A percentile compares a stretch with the other conserved stretches of the same genome.
Evolutionary conservation across 23 red algal species (phyloP).

Genomic region (Chondrus crispus): DNA sequence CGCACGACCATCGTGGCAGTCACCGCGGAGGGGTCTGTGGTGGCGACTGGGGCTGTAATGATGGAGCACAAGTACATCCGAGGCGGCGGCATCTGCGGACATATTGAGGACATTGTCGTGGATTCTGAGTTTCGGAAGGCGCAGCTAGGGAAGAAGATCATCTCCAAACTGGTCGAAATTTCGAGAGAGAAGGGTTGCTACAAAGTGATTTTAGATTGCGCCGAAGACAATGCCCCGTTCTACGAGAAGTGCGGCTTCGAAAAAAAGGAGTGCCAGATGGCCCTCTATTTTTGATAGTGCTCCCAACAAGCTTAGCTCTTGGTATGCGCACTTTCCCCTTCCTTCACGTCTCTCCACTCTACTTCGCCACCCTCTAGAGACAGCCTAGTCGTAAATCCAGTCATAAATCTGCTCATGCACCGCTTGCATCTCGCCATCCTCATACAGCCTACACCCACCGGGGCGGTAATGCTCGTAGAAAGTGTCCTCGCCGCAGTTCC

Average conservation of each 20-base stretch:
- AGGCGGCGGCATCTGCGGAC: slow-evolving; percentile 44
- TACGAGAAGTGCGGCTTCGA: slow-evolving; percentile 77
- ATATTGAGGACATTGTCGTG: slow-evolving; percentile 89
- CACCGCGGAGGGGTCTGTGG: neutral
- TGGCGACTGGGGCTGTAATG: slow-evolving; percentile 58
- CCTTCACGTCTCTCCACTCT: neutral
- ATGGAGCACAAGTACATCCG: slow-evolving; percentile 80
- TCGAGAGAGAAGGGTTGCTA: slow-evolving; percentile 72
- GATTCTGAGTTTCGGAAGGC: slow-evolving; percentile 5
- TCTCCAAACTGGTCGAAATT: slow-evolving; percentile 16
- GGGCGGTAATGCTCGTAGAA: neutral
- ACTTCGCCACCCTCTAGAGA: neutral
- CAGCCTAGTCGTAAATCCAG: neutral
- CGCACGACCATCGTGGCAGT: slow-evolving; percentile 43
- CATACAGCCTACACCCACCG: neutral
- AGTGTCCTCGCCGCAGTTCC: neutral
- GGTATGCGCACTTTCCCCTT: neutral
- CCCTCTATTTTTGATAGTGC: slow-evolving; percentile 44
- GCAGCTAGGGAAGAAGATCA: slow-evolving; percentile 50
- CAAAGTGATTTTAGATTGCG: slow-evolving; percentile 81
- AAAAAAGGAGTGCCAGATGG: slow-evolving; percentile 74
- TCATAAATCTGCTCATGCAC: neutral
- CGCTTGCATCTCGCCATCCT: neutral
- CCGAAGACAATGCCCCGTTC: slow-evolving; percentile 49
- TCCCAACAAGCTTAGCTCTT: neutral